Conservation (phyloP, 129 eudicot species). For the Flaveria ramosissima region DNA sequence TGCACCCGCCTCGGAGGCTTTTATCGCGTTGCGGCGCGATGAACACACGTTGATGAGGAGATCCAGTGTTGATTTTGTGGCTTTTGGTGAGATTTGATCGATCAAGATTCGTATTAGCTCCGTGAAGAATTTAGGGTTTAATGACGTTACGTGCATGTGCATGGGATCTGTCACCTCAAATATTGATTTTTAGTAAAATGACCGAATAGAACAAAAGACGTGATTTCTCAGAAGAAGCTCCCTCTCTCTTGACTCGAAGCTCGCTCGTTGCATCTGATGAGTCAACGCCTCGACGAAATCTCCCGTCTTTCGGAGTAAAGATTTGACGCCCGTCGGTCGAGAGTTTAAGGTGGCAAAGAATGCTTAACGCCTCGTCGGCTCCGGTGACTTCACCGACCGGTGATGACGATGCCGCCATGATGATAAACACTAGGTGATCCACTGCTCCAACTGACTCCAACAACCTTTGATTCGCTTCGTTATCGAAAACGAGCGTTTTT, state of each 20-base stretch:
- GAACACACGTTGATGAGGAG: too few relatives aligned
- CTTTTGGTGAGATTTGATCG: too few relatives aligned
- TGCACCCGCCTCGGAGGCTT: too few relatives aligned
- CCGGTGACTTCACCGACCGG: not conserved
- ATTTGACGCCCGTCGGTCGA: constrained; percentile 15
- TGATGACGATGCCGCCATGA: not conserved
- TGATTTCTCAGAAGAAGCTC: too few relatives aligned
- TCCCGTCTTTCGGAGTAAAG: not conserved
- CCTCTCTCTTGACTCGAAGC: constrained; percentile 33
- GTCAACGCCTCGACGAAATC: constrained; percentile 26
- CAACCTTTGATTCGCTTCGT: constrained; percentile 21
- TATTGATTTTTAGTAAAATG: constrained; percentile 27
- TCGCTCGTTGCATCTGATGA: constrained; percentile 15
- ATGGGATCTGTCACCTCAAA: constrained; percentile 2
- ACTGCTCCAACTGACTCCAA: constrained; percentile 34
- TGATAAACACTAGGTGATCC: constrained; percentile 10
- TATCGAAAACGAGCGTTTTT: constrained; percentile 15
- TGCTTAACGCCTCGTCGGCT: constrained; percentile 23
- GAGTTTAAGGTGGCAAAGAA: constrained; percentile 26
- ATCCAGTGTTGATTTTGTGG: too few relatives aligned
- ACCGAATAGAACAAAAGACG: too few relatives aligned
- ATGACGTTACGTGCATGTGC: too few relatives aligned
- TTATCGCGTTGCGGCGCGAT: too few relatives aligned
- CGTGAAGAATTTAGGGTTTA: too few relatives aligned
- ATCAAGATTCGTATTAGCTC: too few relatives aligned